phyloP scores from a whole-genome alignment of 345 rosid genomes.

The Tarenaya hassleriana region DNA sequence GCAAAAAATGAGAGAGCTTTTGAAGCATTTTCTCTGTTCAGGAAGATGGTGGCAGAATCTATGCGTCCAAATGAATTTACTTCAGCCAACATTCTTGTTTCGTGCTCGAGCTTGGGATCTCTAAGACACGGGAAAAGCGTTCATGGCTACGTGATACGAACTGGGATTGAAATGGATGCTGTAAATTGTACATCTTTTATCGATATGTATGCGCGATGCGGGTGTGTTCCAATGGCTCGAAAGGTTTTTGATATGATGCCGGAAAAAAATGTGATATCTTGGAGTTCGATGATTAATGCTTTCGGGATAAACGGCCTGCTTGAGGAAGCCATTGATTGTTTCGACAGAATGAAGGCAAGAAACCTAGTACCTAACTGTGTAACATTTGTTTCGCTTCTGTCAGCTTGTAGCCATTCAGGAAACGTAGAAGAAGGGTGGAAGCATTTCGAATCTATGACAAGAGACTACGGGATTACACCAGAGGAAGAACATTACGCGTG shows the following conservation, averaged over 20 bases:
- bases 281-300: constrained; percentile 55
- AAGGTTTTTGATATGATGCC: constrained; percentile 37
- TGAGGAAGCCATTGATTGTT: constrained; percentile 40
- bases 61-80: constrained; percentile 44
- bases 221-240: constrained; percentile 30
- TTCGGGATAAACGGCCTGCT: constrained; percentile 43
- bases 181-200: constrained; percentile 37
- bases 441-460: constrained; percentile 36
- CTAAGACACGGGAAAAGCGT: constrained; percentile 40
- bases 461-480: constrained; percentile 32
- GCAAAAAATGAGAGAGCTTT: constrained; percentile 36
- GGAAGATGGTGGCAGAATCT: constrained; percentile 37
- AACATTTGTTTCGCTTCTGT: constrained; percentile 45
- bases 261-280: constrained; percentile 41
- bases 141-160: constrained; percentile 44
- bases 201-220: constrained; percentile 53
- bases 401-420: constrained; percentile 46
- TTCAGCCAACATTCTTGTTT: constrained; percentile 37
- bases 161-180: constrained; percentile 35
- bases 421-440: constrained; percentile 37
- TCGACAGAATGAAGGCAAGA: constrained; percentile 35
- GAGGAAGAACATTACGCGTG: constrained; percentile 55
- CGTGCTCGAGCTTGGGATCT: constrained; percentile 46
- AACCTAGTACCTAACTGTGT: constrained; percentile 31
- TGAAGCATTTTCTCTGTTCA: constrained; percentile 44